phyloP scores from a whole-genome alignment of 2,329 filamentous ascomycete species.

The Calonectria pteridis region DNA sequence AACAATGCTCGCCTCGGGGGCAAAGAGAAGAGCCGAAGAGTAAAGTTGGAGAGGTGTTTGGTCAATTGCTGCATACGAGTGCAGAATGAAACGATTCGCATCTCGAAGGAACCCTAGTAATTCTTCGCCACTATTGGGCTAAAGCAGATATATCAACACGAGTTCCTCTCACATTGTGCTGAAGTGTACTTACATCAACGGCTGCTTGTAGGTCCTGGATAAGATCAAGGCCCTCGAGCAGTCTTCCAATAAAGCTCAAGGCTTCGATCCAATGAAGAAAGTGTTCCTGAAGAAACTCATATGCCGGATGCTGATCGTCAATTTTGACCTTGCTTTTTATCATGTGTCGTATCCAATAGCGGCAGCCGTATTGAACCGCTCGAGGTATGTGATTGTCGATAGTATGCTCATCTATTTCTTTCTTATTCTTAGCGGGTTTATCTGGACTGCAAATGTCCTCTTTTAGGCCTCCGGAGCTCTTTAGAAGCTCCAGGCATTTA shows the following conservation, averaged over 20 bases:
- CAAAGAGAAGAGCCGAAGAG: not conserved
- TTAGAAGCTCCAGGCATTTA: not conserved
- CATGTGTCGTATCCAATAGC: constrained; percentile 53
- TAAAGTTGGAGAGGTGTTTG: not conserved
- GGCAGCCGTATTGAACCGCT: constrained; percentile 42
- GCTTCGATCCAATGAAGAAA: constrained; percentile 35
- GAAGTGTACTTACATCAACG: not conserved
- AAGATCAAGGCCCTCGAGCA: not conserved
- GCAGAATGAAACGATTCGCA: constrained; percentile 28
- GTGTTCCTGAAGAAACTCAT: constrained; percentile 30
- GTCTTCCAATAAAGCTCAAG: constrained; percentile 12
- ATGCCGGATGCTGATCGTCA: constrained; percentile 34
- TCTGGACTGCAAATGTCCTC: not conserved
- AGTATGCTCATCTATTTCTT: not conserved
- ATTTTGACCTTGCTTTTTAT: constrained; percentile 40
- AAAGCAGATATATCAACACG: not conserved
- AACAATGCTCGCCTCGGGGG: not conserved
- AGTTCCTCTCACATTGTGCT: not conserved
- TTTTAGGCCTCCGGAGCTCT: not conserved
- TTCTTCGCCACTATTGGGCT: not conserved
- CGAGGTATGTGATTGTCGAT: not conserved
- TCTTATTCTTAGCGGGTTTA: not conserved
- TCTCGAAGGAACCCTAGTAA: constrained; percentile 31
- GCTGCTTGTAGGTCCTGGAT: constrained; percentile 20
- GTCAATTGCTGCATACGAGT: too few species aligned